Evolutionary conservation across 345 rosid species (phyloP).

Genomic region (Lenwebbia sp.): DNA sequence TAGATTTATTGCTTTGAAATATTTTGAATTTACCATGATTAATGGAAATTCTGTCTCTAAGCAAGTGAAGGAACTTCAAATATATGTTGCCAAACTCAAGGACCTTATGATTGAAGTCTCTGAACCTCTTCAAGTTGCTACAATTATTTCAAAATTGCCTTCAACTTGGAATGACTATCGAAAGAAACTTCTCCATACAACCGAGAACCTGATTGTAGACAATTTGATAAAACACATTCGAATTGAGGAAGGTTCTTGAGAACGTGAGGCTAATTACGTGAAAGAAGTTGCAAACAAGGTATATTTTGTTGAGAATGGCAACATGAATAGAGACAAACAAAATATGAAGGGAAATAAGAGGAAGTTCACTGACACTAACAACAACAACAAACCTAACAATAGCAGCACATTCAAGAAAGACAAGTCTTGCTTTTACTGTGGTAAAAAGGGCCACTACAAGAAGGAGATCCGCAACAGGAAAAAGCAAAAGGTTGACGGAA

Average conservation of each 20-base stretch:
- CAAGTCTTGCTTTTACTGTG: too few relatives aligned
- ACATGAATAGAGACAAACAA: background rate
- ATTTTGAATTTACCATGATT: fast-evolving
- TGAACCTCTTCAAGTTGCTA: fast-evolving
- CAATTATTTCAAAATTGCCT: background rate
- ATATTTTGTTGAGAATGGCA: background rate
- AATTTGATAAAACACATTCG: background rate
- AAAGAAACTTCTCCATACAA: too few relatives aligned
- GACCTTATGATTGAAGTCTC: fast-evolving
- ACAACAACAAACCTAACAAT: too few relatives aligned
- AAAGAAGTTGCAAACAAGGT: too few relatives aligned
- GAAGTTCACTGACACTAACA: too few relatives aligned
- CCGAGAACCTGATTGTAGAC: fast-evolving
- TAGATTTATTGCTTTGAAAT: background rate
- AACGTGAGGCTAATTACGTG: background rate
- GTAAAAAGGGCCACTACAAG: too few relatives aligned
- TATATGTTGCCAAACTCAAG: background rate
- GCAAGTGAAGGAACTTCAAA: background rate
- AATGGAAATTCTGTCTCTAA: background rate
- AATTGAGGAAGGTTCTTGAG: fast-evolving
- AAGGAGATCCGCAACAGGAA: too few relatives aligned
- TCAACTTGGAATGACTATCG: background rate
- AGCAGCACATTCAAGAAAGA: too few relatives aligned
- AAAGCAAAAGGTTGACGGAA: too few relatives aligned
- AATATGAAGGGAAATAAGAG: background rate